Evolutionary conservation across 2,329 filamentous ascomycete genomes (phyloP), one percentile per base, ranked within the genome.

Genomic region (Calcarisporium arbuscula): DNA sequence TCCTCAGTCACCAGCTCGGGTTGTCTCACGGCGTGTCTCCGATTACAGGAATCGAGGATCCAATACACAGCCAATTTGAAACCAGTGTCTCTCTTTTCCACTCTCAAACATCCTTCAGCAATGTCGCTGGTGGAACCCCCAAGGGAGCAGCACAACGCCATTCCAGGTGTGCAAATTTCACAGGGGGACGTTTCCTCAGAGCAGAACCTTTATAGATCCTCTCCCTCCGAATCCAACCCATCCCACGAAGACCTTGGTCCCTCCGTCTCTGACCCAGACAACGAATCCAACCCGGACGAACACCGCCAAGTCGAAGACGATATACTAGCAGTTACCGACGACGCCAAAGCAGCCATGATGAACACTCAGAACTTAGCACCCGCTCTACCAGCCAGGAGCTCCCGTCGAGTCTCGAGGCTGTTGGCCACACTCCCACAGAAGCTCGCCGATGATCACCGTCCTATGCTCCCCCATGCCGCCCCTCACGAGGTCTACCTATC

Each of bases 401-500:
- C 65, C 8, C 61, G 69, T 16, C 58, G 72, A 46, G 56, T 60
- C 15, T 74, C 72, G 8, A 60, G 62, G 34, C 55, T 60, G 37
- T 47, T 61, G 25, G 54, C 51, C 22, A 50, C 49, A 15, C 44
- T 60, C 18, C 45, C 52, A 23, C 51, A 52, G 28, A 61, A 61
- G 49, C 26, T 56, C 26, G 36, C 47, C 19, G 25, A 40, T 17
- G 49, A 57, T 20, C 49, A 54, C 22, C 55, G 54, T 14, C 48
- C 52, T 17, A 51, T 57, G 26, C 48, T 60, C 30, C 48, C 58
- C 11, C 58, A 65, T 30, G 58, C 62, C 16, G 60, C 65, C 3
- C 71, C 74, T 6, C 75, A 79, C 51, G 71, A 77, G 37, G 49
- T 74, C 38, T 82, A 82, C 53, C 68, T 82, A 18, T 80, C 76